phyloP scores from a whole-genome alignment of 305 asterid species.

The Fraxinus greggii region DNA sequence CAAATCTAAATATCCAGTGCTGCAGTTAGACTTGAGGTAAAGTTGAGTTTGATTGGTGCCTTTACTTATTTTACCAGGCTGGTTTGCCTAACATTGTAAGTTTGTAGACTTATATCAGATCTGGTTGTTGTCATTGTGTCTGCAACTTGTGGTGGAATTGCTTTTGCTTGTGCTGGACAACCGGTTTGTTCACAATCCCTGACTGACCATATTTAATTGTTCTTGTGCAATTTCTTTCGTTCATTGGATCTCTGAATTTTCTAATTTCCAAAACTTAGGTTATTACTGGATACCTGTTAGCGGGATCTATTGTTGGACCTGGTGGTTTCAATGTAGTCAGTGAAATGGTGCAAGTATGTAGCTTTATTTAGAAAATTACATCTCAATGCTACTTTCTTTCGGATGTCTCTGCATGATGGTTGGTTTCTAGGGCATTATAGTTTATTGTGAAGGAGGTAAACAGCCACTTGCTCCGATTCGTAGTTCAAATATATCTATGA shows the following conservation, averaged over 20 bases:
- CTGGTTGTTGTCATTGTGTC: conserved; percentile 96
- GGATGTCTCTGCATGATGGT: conserved; percentile 6
- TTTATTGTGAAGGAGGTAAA: neutral
- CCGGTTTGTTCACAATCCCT: conserved; percentile 61
- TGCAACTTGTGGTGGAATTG: conserved; percentile 99
- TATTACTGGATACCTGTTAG: conserved; percentile 86
- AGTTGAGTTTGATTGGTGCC: conserved; percentile 21
- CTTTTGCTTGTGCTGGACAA: conserved; percentile 99
- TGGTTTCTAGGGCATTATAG: neutral
- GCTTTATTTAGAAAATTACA: conserved; percentile 6
- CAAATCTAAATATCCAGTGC: conserved; percentile 92
- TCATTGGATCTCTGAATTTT: conserved; percentile 12
- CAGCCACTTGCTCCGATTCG: neutral
- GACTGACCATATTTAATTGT: conserved; percentile 11
- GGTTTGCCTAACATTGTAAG: conserved; percentile 27
- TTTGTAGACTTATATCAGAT: conserved; percentile 87
- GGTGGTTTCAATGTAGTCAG: conserved; percentile 93
- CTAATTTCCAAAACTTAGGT: conserved; percentile 49
- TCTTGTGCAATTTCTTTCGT: conserved; percentile 8
- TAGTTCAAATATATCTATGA: neutral
- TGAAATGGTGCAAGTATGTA: conserved; percentile 96
- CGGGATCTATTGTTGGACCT: conserved; percentile 97
- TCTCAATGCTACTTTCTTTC: conserved; percentile 9
- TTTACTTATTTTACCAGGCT: conserved; percentile 10
- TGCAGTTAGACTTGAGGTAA: conserved; percentile 92